Evolutionary conservation across 2,329 filamentous ascomycete genomes (phyloP).

Genomic region (Bimuria novae-zelandiae): DNA sequence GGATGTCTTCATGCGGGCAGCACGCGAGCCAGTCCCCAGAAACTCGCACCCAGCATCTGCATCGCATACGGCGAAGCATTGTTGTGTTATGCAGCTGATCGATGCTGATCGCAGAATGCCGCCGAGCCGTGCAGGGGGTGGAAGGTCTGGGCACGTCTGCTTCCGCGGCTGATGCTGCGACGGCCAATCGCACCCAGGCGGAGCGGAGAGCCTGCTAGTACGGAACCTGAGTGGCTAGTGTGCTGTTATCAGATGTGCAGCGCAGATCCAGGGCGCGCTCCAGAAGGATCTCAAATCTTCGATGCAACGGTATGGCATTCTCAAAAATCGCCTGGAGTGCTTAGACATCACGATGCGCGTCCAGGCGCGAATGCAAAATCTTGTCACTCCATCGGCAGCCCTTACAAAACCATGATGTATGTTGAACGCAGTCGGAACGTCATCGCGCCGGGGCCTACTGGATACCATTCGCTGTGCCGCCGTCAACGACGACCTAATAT

Average conservation of each 20-base stretch:
- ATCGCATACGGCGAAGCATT: background rate
- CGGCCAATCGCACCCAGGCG: conserved; percentile 1
- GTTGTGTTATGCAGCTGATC: background rate
- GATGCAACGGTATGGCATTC: background rate
- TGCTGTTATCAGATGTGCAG: background rate
- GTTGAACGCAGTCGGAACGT: background rate
- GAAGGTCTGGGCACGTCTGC: conserved; percentile 5
- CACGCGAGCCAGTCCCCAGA: background rate
- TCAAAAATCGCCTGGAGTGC: background rate
- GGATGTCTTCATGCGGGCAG: background rate
- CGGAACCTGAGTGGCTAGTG: background rate
- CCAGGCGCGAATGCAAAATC: background rate
- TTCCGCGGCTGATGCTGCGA: background rate
- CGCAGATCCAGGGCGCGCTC: background rate
- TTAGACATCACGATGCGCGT: background rate
- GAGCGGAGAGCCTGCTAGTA: conserved; percentile 2
- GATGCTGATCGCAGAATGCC: background rate
- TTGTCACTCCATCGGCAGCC: background rate
- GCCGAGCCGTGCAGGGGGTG: conserved; percentile 1
- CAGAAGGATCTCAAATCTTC: background rate
- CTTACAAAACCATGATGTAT: conserved; percentile 5
- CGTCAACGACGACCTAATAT: background rate
- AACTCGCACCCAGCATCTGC: background rate
- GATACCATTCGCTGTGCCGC: background rate
- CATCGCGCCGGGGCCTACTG: background rate